A percentile compares a stretch with the other conserved stretches of the same genome.
phyloP scores from a whole-genome alignment of 129 eudicot genomes.

The Lonicera japonica region DNA sequence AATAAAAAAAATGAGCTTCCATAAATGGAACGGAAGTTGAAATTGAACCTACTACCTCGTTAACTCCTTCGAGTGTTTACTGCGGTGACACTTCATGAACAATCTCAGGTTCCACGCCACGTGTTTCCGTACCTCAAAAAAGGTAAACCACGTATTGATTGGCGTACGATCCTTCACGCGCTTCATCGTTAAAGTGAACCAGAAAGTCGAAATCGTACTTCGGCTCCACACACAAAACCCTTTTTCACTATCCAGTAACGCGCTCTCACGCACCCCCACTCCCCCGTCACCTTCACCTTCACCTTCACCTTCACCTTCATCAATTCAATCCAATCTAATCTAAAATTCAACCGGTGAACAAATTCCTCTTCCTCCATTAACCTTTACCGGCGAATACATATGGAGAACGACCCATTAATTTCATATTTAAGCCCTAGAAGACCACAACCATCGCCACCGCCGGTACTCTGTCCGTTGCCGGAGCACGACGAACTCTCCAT shows the following conservation, averaged over 20 bases:
- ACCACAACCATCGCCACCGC: slow-evolving; percentile 33
- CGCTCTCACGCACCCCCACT: neutral
- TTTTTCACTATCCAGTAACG: neutral
- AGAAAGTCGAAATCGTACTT: too few species aligned
- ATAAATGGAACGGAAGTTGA: too few species aligned
- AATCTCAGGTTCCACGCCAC: too few species aligned
- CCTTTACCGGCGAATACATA: slow-evolving; percentile 19
- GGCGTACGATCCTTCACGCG: neutral
- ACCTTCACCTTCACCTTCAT: neutral
- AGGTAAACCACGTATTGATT: too few species aligned
- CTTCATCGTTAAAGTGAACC: neutral
- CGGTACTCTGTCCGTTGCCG: slow-evolving; percentile 42
- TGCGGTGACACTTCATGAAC: too few species aligned
- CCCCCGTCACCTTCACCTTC: neutral
- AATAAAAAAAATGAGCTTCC: too few species aligned
- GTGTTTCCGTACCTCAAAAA: too few species aligned
- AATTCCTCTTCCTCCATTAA: too few species aligned
- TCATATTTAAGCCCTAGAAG: slow-evolving; percentile 22
- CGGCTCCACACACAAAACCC: too few species aligned
- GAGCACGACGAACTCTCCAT: slow-evolving; percentile 62
- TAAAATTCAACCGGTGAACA: neutral
- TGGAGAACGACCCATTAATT: slow-evolving; percentile 74
- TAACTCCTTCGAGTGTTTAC: too few species aligned
- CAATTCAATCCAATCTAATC: neutral
- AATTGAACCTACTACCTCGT: too few species aligned